Evolutionary conservation across 2,329 filamentous ascomycete species (phyloP).

Genomic region (Calonectria montana): DNA sequence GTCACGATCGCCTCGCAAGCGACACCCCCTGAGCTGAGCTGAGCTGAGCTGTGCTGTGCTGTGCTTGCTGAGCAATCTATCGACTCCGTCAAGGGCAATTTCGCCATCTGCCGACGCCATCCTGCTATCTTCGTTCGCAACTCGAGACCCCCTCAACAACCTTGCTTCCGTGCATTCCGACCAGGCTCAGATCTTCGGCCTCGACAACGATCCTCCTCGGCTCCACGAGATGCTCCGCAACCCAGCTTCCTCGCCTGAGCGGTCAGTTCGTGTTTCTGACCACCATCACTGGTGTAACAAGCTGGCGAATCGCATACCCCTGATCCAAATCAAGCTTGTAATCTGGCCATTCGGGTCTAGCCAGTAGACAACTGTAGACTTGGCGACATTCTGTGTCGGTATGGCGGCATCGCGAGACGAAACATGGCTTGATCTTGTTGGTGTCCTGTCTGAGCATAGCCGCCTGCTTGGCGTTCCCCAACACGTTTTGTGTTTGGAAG

Average conservation of each 20-base stretch:
- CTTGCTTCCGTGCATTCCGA: conserved; percentile 23
- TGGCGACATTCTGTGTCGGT: conserved; percentile 41
- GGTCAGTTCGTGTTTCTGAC: conserved; percentile 14
- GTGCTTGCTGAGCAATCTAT: neutral
- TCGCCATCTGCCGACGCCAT: conserved; percentile 22
- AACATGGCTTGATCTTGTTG: conserved; percentile 29
- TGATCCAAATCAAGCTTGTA: conserved; percentile 2
- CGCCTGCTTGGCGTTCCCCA: neutral
- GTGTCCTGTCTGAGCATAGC: conserved; percentile 3
- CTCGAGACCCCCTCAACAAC: neutral
- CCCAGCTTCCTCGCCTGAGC: neutral
- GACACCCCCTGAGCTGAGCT: conserved; percentile 1
- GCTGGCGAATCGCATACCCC: conserved; percentile 13
- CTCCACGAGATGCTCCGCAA: conserved; percentile 5
- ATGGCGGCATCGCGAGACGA: conserved; percentile 37
- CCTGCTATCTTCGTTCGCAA: conserved; percentile 15
- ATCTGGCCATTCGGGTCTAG: neutral
- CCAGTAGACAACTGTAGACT: conserved; percentile 19
- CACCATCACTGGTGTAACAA: neutral
- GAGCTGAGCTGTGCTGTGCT: no score
- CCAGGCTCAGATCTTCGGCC: neutral
- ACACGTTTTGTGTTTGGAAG: neutral
- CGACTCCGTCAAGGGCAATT: conserved; percentile 8
- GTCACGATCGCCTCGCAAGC: conserved; percentile 16
- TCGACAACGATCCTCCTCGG: neutral